Conservation (phyloP, 1,139 yeast species). For the Yamadazyma friedrichii region DNA sequence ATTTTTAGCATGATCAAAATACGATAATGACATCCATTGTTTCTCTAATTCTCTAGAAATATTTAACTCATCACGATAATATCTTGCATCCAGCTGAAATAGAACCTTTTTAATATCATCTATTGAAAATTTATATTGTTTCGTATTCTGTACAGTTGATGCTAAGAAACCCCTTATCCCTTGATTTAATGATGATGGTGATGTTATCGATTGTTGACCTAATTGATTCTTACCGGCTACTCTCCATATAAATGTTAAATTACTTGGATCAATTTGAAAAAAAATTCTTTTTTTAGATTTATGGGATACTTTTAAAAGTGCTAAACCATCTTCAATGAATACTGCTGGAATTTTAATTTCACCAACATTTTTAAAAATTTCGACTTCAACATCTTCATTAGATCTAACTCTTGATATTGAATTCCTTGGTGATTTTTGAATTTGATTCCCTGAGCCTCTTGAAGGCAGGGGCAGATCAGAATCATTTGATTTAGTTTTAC, state of each 20-base stretch:
- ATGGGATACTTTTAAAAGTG: conserved; percentile 64
- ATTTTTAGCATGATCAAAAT: conserved; percentile 58
- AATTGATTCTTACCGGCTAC: conserved; percentile 33
- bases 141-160: conserved; percentile 13
- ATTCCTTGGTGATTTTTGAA: conserved; percentile 4
- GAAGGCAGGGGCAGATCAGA: conserved; percentile 6
- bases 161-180: conserved; percentile 17
- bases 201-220: background rate
- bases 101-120: conserved; percentile 73
- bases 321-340: conserved; percentile 44
- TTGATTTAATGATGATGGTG: conserved; percentile 5
- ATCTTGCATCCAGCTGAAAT: conserved; percentile 67
- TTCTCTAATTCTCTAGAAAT: conserved; percentile 63
- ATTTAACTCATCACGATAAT: conserved; percentile 81
- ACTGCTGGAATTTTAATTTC: conserved; percentile 18
- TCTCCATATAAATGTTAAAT: conserved; percentile 50
- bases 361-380: conserved; percentile 12
- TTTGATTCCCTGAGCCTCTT: background rate
- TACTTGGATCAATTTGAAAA: conserved; percentile 31
- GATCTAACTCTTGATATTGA: conserved; percentile 3
- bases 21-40: conserved; percentile 81
- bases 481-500: conserved; percentile 13
- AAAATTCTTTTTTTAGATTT: conserved; percentile 57
- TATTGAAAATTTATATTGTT: conserved; percentile 49
- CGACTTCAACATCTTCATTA: conserved; percentile 9